Evolutionary conservation across 2,329 filamentous ascomycete species (phyloP), one percentile per base, ranked within the genome.

Genomic region (Metarhizium guizhouense): DNA sequence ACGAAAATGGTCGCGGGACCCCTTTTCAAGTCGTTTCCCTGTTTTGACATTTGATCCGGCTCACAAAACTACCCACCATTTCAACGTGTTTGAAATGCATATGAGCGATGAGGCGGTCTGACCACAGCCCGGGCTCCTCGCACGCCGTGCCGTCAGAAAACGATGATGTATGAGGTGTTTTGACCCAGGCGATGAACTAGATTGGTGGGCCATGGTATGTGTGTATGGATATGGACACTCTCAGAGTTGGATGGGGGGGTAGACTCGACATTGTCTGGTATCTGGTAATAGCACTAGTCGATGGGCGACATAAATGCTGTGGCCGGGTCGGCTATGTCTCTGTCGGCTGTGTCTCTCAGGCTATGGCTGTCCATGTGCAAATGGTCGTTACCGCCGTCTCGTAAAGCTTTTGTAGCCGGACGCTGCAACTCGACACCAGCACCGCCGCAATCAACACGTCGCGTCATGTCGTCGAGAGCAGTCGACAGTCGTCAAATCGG

Each of bases 71-170:
- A 34, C 32, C 32, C 42, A 45, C 42, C 42, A 45, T 6, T 7
- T 25, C 42, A 30, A 14, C 11, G 16, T 13, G 20, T 48, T 48
- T 48, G 45, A 30, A 11, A 48, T 25, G 25, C 25, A 30, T 47
- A 20, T 20, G 13, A 48, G 6, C 20, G 25, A 11, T n/a, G 25
- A 18, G 40, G 52, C 52, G 52, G 52, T 49, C 52, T 48, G 32
- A 54, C 42, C 43, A 30, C 30, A 40, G 45, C 45, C 30, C 52
- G 45, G 52, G 43, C 32, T 49, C 52, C 52, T 54, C 52, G 52
- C 52, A 54, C 45, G 43, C 34, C 52, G 52, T 48, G 52, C 52
- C 20, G 34, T 29, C 38, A 13, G 8, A 36, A 5, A 20, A 25
- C 8, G 29, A 54, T 49, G 34, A 42, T 11, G 8, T 29, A 40